These are phyloP conservation scores for Mortierella antarctica DNA, from an alignment of 192 early-diverging fungal genomes.

Conservation along the genomic window DNA sequence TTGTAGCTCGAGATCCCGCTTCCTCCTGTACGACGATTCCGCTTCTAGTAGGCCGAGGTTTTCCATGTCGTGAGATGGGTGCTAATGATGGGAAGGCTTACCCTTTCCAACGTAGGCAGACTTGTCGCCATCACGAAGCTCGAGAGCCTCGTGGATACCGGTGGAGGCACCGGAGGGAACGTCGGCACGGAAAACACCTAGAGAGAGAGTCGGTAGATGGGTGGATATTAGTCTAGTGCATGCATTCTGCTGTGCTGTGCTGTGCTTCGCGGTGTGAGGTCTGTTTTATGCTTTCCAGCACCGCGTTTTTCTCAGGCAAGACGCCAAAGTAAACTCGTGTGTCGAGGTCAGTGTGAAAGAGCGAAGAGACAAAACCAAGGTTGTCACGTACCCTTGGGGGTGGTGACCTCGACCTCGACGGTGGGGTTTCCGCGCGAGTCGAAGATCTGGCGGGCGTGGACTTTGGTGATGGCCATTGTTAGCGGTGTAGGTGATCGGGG, in stretches of 20 bases:
- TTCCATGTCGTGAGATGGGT: too few species aligned
- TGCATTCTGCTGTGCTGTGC: too few species aligned
- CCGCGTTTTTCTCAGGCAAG: too few species aligned
- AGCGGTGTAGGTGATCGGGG: conserved; percentile 7
- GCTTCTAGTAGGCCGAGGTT: background rate
- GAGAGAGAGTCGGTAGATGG: background rate
- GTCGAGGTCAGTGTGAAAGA: background rate
- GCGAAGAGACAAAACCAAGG: background rate
- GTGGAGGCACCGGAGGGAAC: conserved; percentile 99
- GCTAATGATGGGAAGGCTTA: conserved; percentile 47
- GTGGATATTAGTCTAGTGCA: too few species aligned
- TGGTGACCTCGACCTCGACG: conserved; percentile 97
- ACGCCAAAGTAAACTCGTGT: too few species aligned
- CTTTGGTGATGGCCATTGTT: conserved; percentile 75
- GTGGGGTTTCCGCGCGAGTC: conserved; percentile 99
- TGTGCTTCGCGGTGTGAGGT: background rate
- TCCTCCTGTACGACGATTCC: too few species aligned
- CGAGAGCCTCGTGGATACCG: conserved; percentile 98
- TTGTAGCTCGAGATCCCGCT: background rate
- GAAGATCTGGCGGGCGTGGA: conserved; percentile 96
- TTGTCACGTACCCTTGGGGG: conserved; percentile 78
- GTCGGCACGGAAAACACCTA: conserved; percentile 93
- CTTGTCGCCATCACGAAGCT: conserved; percentile 94
- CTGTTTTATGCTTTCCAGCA: background rate
- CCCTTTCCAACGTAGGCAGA: conserved; percentile 94